A percentile compares a stretch with the other conserved stretches of the same genome.
These are phyloP conservation scores for Ophiobolus disseminans DNA, from an alignment of 2,329 filamentous ascomycete genomes.

Conservation along the genomic window DNA sequence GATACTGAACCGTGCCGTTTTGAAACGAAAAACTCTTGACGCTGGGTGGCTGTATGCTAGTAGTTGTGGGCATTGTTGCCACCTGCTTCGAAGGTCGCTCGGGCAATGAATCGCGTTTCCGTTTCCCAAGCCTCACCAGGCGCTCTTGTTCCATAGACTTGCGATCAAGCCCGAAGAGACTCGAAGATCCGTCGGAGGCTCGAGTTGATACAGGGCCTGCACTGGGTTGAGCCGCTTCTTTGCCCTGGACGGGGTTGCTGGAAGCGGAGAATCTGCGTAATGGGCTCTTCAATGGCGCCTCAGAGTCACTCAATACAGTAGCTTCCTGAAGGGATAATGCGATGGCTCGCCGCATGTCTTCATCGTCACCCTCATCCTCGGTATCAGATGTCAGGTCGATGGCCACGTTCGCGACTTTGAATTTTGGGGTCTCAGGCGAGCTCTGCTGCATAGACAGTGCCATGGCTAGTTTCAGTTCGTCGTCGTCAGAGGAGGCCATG, in stretches of 20 bases:
- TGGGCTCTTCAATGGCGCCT: too few relatives aligned
- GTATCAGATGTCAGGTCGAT: constrained; percentile 28
- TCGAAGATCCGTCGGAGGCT: not conserved
- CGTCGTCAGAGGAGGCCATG: too few relatives aligned
- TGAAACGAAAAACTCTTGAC: not conserved
- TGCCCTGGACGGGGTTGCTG: not conserved
- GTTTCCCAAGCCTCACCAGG: constrained; percentile 67
- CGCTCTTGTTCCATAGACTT: constrained; percentile 87
- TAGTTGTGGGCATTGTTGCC: not conserved
- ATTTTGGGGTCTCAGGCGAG: constrained; percentile 2
- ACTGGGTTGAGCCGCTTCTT: constrained; percentile 1
- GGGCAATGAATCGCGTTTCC: constrained; percentile 65
- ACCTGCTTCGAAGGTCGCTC: constrained; percentile 36
- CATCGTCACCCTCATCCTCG: constrained; percentile 32
- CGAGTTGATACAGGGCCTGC: not conserved
- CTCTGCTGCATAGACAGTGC: constrained; percentile 39
- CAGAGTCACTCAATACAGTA: not conserved
- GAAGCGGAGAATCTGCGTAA: too few relatives aligned
- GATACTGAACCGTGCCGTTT: constrained; percentile 52
- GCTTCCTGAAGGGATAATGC: constrained; percentile 33
- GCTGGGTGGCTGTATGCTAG: not conserved
- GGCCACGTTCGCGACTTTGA: constrained; percentile 4
- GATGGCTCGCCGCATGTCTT: constrained; percentile 35
- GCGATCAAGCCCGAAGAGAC: constrained; percentile 68
- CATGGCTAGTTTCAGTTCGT: constrained; percentile 36